phyloP scores from a whole-genome alignment of 1,284 basidiomycete species.

The Rhodotorula sp. region DNA sequence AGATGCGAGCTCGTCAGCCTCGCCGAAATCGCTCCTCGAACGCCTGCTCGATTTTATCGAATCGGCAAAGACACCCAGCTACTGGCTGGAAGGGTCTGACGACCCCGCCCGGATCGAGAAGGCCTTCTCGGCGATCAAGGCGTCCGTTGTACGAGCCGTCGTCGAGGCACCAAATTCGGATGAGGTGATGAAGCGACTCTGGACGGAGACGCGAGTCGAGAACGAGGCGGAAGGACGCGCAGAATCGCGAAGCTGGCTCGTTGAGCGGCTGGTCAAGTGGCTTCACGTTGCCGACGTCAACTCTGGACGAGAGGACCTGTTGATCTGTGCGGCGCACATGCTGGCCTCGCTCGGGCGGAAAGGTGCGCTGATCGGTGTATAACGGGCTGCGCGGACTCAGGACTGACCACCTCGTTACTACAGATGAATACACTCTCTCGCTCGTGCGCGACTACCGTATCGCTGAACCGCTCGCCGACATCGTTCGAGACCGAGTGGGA shows the following conservation, averaged over 20 bases:
- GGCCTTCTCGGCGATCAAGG: conserved; percentile 75
- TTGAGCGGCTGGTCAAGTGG: conserved; percentile 73
- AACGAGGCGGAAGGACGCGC: conserved; percentile 61
- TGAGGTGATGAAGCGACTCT: conserved; percentile 69
- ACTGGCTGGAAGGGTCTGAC: conserved; percentile 55
- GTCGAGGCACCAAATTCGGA: conserved; percentile 82
- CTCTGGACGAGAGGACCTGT: conserved; percentile 65
- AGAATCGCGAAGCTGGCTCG: conserved; percentile 60
- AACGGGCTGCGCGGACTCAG: background rate
- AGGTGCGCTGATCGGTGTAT: conserved; percentile 19
- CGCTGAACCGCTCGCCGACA: conserved; percentile 28
- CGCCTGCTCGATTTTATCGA: conserved; percentile 71
- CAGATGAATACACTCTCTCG: conserved; percentile 65
- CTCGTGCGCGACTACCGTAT: conserved; percentile 52
- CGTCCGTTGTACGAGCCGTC: conserved; percentile 73
- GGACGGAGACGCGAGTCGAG: conserved; percentile 26
- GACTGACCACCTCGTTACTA: background rate
- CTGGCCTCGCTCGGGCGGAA: conserved; percentile 73
- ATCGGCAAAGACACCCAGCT: conserved; percentile 61
- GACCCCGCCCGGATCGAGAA: conserved; percentile 50
- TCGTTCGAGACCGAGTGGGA: conserved; percentile 11
- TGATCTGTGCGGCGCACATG: conserved; percentile 75
- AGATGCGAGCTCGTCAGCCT: conserved; percentile 49
- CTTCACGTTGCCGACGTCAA: conserved; percentile 54
- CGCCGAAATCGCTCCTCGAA: conserved; percentile 55